A percentile compares a stretch with the other conserved stretches of the same genome.
phyloP scores from a whole-genome alignment of 306 rosid species.

The Prunus mira region DNA sequence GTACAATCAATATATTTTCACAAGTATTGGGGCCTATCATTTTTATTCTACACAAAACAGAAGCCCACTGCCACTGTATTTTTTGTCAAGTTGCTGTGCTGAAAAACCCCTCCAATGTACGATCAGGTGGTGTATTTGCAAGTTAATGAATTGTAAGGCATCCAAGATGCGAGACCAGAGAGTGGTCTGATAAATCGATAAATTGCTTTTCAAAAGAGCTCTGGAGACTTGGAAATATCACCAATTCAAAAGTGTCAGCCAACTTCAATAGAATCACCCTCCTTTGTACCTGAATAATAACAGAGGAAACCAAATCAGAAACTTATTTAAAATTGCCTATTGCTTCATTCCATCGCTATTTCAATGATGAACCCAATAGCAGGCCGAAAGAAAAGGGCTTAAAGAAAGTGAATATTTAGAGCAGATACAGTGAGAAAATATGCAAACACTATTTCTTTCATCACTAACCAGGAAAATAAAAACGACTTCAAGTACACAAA shows the following conservation, averaged over 20 bases:
- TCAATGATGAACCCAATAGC: background rate
- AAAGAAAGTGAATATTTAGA: background rate
- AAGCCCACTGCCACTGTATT: conserved; percentile 33
- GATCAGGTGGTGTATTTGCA: conserved; percentile 11
- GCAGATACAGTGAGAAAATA: background rate
- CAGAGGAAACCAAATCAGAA: background rate
- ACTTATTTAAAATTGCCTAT: background rate
- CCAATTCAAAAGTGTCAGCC: conserved; percentile 26
- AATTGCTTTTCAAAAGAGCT: conserved; percentile 20
- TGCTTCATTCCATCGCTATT: too few relatives aligned
- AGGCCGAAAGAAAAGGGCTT: background rate
- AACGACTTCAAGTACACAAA: background rate
- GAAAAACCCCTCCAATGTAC: conserved; percentile 6
- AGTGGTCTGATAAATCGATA: background rate
- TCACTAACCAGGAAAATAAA: too few relatives aligned
- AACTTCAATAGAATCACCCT: conserved; percentile 31
- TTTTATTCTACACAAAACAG: conserved; percentile 51
- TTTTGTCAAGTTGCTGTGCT: conserved; percentile 25
- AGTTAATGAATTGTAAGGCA: conserved; percentile 3
- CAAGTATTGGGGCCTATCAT: conserved; percentile 42
- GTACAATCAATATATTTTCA: conserved; percentile 47
- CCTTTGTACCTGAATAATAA: conserved; percentile 25
- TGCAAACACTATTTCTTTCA: too few relatives aligned
- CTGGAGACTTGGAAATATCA: conserved; percentile 25
- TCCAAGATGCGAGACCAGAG: background rate